Conservation (phyloP, 2,329 filamentous ascomycete species). For the Clarireedia monteithiana region DNA sequence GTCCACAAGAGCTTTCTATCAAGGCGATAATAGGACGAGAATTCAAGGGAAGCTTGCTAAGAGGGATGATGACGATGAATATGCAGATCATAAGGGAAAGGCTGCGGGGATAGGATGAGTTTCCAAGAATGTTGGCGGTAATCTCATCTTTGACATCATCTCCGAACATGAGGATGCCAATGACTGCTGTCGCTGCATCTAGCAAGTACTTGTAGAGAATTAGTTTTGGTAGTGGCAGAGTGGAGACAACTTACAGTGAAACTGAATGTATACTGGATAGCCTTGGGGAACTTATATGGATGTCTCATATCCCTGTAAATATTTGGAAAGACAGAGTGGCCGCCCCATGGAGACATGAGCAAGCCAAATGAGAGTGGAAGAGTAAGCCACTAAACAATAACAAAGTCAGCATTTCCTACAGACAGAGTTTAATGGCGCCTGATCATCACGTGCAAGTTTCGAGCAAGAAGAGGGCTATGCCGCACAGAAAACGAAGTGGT, state of each 20-base stretch:
- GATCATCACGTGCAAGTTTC: no score
- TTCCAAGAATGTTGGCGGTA: slow-evolving; percentile 79
- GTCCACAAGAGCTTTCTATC: slow-evolving; percentile 69
- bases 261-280: slow-evolving; percentile 71
- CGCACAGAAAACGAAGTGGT: no score
- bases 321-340: slow-evolving; percentile 68
- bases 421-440: not conserved
- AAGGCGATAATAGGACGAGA: slow-evolving; percentile 83
- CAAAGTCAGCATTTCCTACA: not conserved
- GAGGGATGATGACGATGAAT: slow-evolving; percentile 84
- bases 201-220: slow-evolving; percentile 53
- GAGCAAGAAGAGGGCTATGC: no score
- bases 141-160: slow-evolving; percentile 69
- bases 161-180: slow-evolving; percentile 91
- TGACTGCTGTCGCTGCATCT: slow-evolving; percentile 72
- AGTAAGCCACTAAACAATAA: slow-evolving; percentile 52
- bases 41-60: slow-evolving; percentile 92
- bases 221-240: not conserved
- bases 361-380: slow-evolving; percentile 84
- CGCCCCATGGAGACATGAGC: slow-evolving; percentile 75
- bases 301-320: slow-evolving; percentile 71
- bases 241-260: slow-evolving; percentile 58
- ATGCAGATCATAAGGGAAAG: slow-evolving; percentile 74
- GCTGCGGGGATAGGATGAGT: slow-evolving; percentile 62
- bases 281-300: slow-evolving; percentile 60